Evolutionary conservation across 176 grass and related monocot genomes (phyloP), one percentile per base, ranked within the genome.

Genomic region (Bothriochloa decipiens): DNA sequence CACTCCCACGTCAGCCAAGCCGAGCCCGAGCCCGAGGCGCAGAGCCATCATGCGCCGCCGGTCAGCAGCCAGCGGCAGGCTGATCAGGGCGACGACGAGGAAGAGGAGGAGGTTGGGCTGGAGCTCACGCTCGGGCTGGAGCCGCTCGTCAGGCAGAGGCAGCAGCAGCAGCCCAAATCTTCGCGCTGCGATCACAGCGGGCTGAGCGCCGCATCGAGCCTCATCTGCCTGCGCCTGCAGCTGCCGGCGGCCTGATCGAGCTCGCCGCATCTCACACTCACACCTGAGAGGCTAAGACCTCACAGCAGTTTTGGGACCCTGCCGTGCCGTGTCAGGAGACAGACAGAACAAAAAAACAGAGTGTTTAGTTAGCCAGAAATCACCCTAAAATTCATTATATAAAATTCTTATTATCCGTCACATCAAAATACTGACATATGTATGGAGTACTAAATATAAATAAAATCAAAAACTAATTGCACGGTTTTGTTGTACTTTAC

Each of bases 1-100:
- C 55, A 72, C 13, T 90, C 91, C 42, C 85, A 93, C 79, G 91
- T 93, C 6, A 93, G 91, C 88, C 91, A 90, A 33, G 91, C 82
- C 22, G 88, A 85, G 81, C 32, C 65, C 29, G 26, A 77, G 74
- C 6, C 7, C 29, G 26, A 77, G 74, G 0, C 7, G 37, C 88
- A 37, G 39, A 86, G 81, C 78, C 69, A 72, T 6, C 69, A 72
- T 6, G 18, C 6, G 42, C 33, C 13, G 10, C 17, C 16, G 2
- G 9, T 18, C 46, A 33, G 72, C 27, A 50, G 23, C 46, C 46
- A 76, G 18, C 11, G 5, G 15, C 46, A 3, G 47, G 45, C 22
- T 58, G 22, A 58, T 25, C n/a, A 20, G 8, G 36, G 27, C 9
- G 65, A 14, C 0, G 73, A 72, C 14, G 76, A 79, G 0, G 55